A percentile compares a stretch with the other conserved stretches of the same genome.
phyloP scores from a whole-genome alignment of 768 basidiomycete genomes.

The Hygrophorus russula region DNA sequence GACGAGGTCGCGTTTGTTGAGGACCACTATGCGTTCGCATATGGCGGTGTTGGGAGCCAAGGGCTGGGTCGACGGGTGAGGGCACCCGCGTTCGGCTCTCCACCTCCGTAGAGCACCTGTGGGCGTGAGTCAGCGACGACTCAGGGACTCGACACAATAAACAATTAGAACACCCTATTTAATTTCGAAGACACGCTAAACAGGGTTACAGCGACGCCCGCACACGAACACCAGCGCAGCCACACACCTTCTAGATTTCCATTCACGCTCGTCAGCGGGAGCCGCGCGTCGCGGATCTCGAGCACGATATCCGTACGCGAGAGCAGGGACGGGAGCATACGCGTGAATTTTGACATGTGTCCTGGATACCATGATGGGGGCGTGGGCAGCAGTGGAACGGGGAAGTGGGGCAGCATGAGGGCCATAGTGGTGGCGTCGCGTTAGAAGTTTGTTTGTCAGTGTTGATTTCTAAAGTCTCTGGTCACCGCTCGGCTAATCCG shows the following conservation, averaged over 20 bases:
- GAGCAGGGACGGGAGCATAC: slow-evolving; percentile 64
- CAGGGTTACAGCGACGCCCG: too few species aligned
- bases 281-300: slow-evolving; percentile 85
- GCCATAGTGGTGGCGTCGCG: slow-evolving; percentile 13
- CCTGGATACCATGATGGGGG: slow-evolving; percentile 94
- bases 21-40: slow-evolving; percentile 81
- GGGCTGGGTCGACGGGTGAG: slow-evolving; percentile 28
- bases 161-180: too few species aligned
- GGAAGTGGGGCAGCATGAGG: slow-evolving; percentile 20
- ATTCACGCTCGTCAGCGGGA: slow-evolving; percentile 93
- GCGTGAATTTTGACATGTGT: slow-evolving; percentile 85
- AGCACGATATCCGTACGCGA: slow-evolving; percentile 84
- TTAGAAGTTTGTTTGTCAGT: neutral
- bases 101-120: slow-evolving; percentile 58
- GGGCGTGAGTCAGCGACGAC: neutral
- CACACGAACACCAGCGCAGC: slow-evolving; percentile 7
- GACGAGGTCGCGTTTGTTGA: slow-evolving; percentile 91
- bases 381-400: slow-evolving; percentile 38
- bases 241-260: slow-evolving; percentile 71
- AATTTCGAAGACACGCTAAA: too few species aligned
- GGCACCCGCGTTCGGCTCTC: slow-evolving; percentile 56
- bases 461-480: neutral
- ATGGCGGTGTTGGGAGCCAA: slow-evolving; percentile 19
- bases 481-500: too few species aligned
- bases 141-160: too few species aligned